Evolutionary conservation across 106 monocot genomes (phyloP).

Genomic region (Dendrobium chrysotoxum): DNA sequence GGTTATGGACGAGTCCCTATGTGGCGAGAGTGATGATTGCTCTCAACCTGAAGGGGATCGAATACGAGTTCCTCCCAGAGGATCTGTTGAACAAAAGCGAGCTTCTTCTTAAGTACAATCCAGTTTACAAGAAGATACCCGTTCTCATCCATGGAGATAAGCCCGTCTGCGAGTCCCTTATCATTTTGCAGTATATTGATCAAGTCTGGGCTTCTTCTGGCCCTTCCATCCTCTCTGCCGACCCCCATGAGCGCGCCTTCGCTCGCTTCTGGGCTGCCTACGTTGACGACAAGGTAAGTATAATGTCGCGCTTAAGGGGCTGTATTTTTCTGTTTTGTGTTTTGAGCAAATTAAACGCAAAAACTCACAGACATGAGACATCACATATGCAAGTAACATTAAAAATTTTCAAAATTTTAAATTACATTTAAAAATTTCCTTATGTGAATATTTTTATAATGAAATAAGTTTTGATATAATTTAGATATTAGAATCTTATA

Average conservation of each 20-base stretch:
- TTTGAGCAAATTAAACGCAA: too few relatives aligned
- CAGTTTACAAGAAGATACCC: conserved; percentile 29
- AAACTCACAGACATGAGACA: too few relatives aligned
- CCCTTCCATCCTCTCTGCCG: not conserved
- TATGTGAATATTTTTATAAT: too few relatives aligned
- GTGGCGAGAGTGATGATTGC: conserved; percentile 14
- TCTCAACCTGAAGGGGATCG: not conserved
- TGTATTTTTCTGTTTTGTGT: too few relatives aligned
- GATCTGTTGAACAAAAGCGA: too few relatives aligned
- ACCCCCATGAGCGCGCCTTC: conserved; percentile 18
- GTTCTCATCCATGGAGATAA: conserved; percentile 23
- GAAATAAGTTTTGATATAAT: too few relatives aligned
- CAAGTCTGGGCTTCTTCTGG: conserved; percentile 5
- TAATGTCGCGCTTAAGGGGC: not conserved
- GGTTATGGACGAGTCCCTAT: conserved; percentile 15
- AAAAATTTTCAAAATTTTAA: too few relatives aligned
- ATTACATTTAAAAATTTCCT: too few relatives aligned
- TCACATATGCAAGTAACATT: too few relatives aligned
- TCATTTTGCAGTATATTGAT: conserved; percentile 23
- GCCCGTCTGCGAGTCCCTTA: conserved; percentile 20
- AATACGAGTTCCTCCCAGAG: too few relatives aligned
- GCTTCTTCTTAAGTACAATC: conserved; percentile 18
- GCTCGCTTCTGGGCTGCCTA: not conserved
- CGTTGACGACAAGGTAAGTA: conserved; percentile 17
- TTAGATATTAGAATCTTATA: too few relatives aligned